phyloP scores from a whole-genome alignment of 2,329 filamentous ascomycete genomes.

The Nothomitra cinnamomea region DNA sequence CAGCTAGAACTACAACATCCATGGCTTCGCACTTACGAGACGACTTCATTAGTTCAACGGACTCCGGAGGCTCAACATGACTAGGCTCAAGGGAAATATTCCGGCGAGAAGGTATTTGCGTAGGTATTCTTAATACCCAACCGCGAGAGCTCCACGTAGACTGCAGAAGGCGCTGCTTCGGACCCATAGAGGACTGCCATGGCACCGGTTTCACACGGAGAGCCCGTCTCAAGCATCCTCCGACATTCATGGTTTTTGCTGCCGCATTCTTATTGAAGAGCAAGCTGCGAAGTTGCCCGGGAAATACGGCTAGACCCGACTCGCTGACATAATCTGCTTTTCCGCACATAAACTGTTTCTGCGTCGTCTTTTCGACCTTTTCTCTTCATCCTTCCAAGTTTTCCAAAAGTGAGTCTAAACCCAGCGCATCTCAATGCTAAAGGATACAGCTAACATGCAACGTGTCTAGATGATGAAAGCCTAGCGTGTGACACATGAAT shows the following conservation, averaged over 20 bases:
- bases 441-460: conserved; percentile 16
- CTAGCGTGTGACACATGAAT: conserved; percentile 87
- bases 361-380: conserved; percentile 22
- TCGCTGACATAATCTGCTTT: neutral
- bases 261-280: neutral
- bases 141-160: neutral
- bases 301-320: neutral
- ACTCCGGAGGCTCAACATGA: neutral
- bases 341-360: neutral
- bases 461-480: conserved; percentile 90
- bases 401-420: conserved; percentile 66
- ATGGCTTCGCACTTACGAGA: conserved; percentile 9
- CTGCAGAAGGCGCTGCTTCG: neutral
- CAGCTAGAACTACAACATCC: neutral
- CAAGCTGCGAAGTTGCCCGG: conserved; percentile 2
- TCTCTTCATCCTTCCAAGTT: conserved; percentile 95
- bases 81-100: neutral
- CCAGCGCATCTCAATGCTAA: conserved; percentile 9
- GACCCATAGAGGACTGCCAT: neutral
- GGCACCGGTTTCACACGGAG: neutral
- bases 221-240: neutral
- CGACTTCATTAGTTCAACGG: conserved; percentile 4
- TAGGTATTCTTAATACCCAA: neutral
- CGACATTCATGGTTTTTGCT: neutral
- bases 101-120: neutral